Evolutionary conservation across 2,329 filamentous ascomycete genomes (phyloP).

Genomic region (Calonectria leucothoes): DNA sequence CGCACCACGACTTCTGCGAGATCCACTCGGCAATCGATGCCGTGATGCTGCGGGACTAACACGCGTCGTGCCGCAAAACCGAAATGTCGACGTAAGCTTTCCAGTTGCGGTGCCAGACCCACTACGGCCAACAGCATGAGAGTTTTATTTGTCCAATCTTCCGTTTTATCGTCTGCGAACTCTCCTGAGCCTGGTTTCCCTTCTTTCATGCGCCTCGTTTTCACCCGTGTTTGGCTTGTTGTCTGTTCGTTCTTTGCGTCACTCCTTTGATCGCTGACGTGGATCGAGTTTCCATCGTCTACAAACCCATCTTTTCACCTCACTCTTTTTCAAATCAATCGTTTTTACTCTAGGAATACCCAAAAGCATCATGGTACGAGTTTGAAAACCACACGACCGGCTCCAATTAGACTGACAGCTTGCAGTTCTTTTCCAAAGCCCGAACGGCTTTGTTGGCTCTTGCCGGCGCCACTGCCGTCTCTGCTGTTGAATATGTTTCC

Average conservation of each 20-base stretch:
- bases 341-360: neutral
- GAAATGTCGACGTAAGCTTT: slow-evolving; percentile 7
- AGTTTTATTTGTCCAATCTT: slow-evolving; percentile 2
- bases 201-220: neutral
- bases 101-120: neutral
- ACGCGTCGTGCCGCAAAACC: slow-evolving; percentile 5
- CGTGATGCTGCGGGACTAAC: slow-evolving; percentile 1
- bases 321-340: neutral
- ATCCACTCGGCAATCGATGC: slow-evolving; percentile 6
- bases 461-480: neutral
- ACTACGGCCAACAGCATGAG: neutral
- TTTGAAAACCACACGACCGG: neutral
- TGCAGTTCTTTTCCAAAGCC: neutral
- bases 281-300: neutral
- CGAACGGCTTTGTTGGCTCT: neutral
- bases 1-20: neutral
- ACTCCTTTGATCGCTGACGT: neutral
- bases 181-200: neutral
- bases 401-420: neutral
- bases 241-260: neutral
- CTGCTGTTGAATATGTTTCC: neutral
- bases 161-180: neutral
- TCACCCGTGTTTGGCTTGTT: neutral
- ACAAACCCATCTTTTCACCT: neutral
- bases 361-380: neutral